Conservation (phyloP, 768 basidiomycete species). For the Lactarius sanguifluus region DNA sequence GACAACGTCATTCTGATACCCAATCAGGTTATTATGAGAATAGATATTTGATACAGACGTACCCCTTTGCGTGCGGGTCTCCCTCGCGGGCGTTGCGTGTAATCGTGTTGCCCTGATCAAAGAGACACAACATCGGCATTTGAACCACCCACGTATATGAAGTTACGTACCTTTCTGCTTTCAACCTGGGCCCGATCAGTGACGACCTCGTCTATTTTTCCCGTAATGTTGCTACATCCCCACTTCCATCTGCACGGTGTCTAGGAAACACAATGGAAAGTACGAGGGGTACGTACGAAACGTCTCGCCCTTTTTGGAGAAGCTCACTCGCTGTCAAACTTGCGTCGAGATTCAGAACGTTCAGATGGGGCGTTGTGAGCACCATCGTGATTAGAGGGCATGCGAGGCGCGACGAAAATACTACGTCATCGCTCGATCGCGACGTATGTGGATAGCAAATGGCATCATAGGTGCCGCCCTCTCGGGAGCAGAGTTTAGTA, state of each 20-base stretch:
- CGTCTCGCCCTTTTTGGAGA: conserved; percentile 18
- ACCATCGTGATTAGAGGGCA: no score
- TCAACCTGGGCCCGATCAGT: conserved; percentile 44
- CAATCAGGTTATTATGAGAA: neutral
- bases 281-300: conserved; percentile 12
- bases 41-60: conserved; percentile 29
- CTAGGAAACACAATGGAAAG: no score
- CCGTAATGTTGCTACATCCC: conserved; percentile 17
- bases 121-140: neutral
- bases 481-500: no score
- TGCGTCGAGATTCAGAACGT: neutral
- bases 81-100: conserved; percentile 45
- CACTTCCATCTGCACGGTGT: conserved; percentile 20
- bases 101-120: conserved; percentile 43
- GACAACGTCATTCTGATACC: conserved; percentile 48
- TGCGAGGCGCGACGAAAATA: no score
- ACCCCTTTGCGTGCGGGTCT: conserved; percentile 49
- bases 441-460: no score
- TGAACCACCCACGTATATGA: neutral
- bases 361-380: no score
- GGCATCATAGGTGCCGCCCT: no score
- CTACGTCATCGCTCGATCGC: conserved; percentile 13
- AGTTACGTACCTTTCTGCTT: conserved; percentile 42
- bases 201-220: conserved; percentile 34
- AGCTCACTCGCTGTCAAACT: conserved; percentile 12